Evolutionary conservation across 768 basidiomycete species (phyloP).

Genomic region (Boletus patriciae): DNA sequence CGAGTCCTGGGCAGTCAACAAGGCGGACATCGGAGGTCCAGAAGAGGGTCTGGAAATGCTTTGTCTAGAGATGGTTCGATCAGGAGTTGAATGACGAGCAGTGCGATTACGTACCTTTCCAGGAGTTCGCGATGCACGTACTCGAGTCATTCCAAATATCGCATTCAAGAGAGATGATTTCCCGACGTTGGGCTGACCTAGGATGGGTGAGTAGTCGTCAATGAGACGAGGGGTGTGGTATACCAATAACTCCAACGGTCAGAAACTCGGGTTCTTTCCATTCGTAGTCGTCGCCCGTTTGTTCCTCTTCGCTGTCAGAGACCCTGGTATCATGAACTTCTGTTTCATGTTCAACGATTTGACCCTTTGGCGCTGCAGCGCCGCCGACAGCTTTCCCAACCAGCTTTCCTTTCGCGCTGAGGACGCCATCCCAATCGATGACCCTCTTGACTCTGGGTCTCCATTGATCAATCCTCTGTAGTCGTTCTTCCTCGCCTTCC

Average conservation of each 20-base stretch:
- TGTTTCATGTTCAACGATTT: conserved; percentile 6
- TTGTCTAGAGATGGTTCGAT: conserved; percentile 54
- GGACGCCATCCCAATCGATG: conserved; percentile 74
- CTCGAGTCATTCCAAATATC: conserved; percentile 74
- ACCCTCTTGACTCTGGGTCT: conserved; percentile 57
- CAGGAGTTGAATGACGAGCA: background rate
- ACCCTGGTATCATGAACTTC: background rate
- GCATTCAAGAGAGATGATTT: conserved; percentile 94
- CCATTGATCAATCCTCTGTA: conserved; percentile 60
- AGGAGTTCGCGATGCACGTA: conserved; percentile 81
- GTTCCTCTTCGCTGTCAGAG: conserved; percentile 19
- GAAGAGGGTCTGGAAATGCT: conserved; percentile 93
- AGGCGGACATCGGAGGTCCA: conserved; percentile 85
- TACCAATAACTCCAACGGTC: conserved; percentile 82
- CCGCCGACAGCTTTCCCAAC: conserved; percentile 49
- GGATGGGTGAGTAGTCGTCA: background rate
- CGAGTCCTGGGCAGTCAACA: conserved; percentile 94
- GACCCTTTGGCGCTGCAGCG: conserved; percentile 36
- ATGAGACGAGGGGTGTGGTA: background rate
- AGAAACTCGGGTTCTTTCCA: conserved; percentile 55
- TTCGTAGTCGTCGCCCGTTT: conserved; percentile 11
- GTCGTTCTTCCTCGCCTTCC: conserved; percentile 46
- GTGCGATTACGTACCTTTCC: conserved; percentile 61
- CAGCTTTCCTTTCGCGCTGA: conserved; percentile 43
- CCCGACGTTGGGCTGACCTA: conserved; percentile 94